Percentiles rank a stretch among this genome's conserved stretches.
phyloP scores from a whole-genome alignment of 192 early-diverging fungal species.

The Mortierella claussenii region DNA sequence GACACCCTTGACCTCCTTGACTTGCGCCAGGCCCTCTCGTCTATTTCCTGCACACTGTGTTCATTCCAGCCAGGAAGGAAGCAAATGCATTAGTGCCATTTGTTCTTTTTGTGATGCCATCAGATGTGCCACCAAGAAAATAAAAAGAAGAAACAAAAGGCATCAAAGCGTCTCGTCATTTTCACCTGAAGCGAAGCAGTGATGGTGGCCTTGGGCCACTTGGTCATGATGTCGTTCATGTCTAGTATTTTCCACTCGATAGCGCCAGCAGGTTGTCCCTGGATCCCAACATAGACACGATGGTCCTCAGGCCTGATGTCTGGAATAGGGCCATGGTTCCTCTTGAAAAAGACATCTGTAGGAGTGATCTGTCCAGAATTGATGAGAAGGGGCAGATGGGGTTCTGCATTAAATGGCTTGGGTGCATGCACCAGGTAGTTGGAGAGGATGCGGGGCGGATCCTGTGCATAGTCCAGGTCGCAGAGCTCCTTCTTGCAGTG shows the following conservation, averaged over 20 bases:
- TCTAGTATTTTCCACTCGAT: slow-evolving; percentile 37
- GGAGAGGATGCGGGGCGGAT: slow-evolving; percentile 73
- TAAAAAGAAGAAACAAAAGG: background rate
- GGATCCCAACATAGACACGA: slow-evolving; percentile 66
- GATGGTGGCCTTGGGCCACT: slow-evolving; percentile 46
- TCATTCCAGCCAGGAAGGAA: too few relatives aligned
- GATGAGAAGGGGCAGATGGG: slow-evolving; percentile 66
- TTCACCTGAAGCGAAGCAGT: slow-evolving; percentile 48
- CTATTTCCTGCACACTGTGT: slow-evolving; percentile 87
- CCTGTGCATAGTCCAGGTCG: slow-evolving; percentile 69
- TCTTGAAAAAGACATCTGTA: slow-evolving; percentile 80
- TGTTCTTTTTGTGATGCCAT: too few relatives aligned
- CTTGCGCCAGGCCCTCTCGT: slow-evolving; percentile 77
- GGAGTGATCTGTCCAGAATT: slow-evolving; percentile 80
- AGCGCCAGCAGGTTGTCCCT: background rate
- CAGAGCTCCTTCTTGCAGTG: slow-evolving; percentile 21
- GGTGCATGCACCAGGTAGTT: slow-evolving; percentile 73
- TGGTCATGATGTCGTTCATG: slow-evolving; percentile 54
- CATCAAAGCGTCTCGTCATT: too few relatives aligned
- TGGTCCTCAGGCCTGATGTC: slow-evolving; percentile 68
- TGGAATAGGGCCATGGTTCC: slow-evolving; percentile 93
- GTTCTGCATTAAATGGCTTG: slow-evolving; percentile 90
- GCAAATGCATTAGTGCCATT: too few relatives aligned
- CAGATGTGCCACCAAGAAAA: background rate
- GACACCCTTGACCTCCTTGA: slow-evolving; percentile 82